Conservation (phyloP, 768 basidiomycete species). For the Tricholoma bakamatsutake region DNA sequence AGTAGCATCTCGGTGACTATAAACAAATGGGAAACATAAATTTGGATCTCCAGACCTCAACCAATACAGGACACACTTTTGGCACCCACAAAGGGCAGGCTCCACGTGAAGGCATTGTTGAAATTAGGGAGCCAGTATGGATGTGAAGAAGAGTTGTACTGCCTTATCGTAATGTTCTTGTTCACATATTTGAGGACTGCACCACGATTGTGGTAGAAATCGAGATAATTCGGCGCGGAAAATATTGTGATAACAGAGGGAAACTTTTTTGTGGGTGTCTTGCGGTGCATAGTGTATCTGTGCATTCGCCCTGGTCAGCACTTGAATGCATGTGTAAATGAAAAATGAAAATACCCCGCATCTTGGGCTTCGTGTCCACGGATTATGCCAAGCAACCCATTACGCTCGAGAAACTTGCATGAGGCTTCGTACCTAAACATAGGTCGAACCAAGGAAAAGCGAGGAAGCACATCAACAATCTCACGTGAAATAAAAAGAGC, state of each 20-base stretch:
- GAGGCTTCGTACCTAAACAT: conserved; percentile 67
- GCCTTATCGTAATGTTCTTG: conserved; percentile 93
- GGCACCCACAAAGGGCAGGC: conserved; percentile 92
- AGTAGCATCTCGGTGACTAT: conserved; percentile 97
- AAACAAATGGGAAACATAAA: not conserved
- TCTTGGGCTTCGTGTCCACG: conserved; percentile 98
- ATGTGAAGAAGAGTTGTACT: conserved; percentile 76
- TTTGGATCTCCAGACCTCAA: conserved; percentile 4
- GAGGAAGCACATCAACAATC: conserved; percentile 20
- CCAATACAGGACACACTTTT: conserved; percentile 62
- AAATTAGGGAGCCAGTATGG: conserved; percentile 97
- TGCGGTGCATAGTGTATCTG: conserved; percentile 91
- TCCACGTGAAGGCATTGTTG: conserved; percentile 98
- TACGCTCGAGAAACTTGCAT: conserved; percentile 90
- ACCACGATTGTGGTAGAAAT: conserved; percentile 94
- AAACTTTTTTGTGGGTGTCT: conserved; percentile 92
- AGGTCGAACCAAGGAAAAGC: conserved; percentile 22
- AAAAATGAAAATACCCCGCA: conserved; percentile 58
- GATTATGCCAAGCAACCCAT: conserved; percentile 87
- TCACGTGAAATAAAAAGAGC: conserved; percentile 90
- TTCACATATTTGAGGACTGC: conserved; percentile 97
- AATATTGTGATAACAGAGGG: conserved; percentile 98
- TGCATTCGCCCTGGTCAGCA: conserved; percentile 2
- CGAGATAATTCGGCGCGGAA: conserved; percentile 94
- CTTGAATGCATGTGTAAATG: not conserved